These are phyloP conservation scores for Fraxinus americana DNA, from an alignment of 257 asterid species.

Conservation along the genomic window DNA sequence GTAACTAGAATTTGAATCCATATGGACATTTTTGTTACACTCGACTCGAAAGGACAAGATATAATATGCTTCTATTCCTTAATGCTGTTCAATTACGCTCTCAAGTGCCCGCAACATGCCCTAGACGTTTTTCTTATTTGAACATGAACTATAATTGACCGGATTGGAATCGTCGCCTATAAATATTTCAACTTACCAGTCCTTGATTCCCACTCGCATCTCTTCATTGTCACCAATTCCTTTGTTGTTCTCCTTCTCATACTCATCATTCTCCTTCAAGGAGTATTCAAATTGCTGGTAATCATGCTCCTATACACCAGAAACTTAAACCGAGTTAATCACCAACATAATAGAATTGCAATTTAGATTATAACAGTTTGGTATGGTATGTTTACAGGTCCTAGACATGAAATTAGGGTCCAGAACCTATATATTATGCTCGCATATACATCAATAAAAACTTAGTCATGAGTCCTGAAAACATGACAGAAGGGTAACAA, in stretches of 20 bases:
- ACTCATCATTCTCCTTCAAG: constrained; percentile 28
- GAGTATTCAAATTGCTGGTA: constrained; percentile 39
- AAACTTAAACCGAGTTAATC: not conserved
- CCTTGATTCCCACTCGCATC: constrained; percentile 48
- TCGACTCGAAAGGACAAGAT: no score
- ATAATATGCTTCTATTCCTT: no score
- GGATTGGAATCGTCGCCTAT: not conserved
- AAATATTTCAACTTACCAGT: constrained; percentile 46
- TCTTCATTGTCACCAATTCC: constrained; percentile 27
- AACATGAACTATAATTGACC: not conserved
- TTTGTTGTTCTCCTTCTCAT: not conserved
- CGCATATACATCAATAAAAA: not conserved
- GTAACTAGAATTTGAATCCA: no score
- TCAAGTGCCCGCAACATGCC: no score
- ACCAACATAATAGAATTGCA: not conserved
- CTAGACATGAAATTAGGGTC: not conserved
- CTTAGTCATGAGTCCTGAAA: not conserved
- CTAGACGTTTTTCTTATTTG: no score
- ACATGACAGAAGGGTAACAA: not conserved
- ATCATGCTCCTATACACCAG: constrained; percentile 38
- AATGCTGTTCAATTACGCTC: no score
- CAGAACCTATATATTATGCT: not conserved
- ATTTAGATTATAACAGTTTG: no score
- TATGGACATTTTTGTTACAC: no score
- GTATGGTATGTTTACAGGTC: not conserved